phyloP scores from a whole-genome alignment of 768 basidiomycete genomes.

The Inosperma sp. region DNA sequence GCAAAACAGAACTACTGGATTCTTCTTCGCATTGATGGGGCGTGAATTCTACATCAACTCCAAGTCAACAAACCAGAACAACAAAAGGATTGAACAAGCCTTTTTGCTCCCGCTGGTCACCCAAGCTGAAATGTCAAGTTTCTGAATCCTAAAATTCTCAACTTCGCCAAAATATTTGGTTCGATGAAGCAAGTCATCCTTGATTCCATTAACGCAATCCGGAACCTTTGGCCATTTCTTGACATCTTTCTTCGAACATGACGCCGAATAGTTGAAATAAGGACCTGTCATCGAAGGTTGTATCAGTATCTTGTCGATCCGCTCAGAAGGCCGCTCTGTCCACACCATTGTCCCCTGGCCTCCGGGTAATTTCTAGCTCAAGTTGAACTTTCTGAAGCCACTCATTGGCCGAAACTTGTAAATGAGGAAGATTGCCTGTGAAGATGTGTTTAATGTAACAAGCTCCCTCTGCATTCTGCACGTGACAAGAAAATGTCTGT shows the following conservation, averaged over 20 bases:
- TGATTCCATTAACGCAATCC: conserved; percentile 22
- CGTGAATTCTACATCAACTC: conserved; percentile 19
- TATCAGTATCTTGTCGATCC: not conserved
- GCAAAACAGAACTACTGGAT: conserved; percentile 30
- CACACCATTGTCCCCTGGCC: conserved; percentile 26
- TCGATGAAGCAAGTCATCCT: conserved; percentile 29
- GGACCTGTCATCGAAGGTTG: conserved; percentile 21
- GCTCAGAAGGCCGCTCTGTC: conserved; percentile 5
- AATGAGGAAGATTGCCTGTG: conserved; percentile 38
- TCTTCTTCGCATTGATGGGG: conserved; percentile 25
- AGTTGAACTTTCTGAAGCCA: conserved; percentile 40
- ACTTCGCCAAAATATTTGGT: conserved; percentile 31
- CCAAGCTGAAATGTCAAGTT: conserved; percentile 40
- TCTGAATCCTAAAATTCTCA: conserved; percentile 27
- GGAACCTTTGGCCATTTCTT: conserved; percentile 24
- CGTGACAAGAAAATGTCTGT: conserved; percentile 31
- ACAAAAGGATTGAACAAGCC: conserved; percentile 20
- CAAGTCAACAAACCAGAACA: not conserved
- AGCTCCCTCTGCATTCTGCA: conserved; percentile 8
- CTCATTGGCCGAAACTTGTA: conserved; percentile 37
- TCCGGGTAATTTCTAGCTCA: conserved; percentile 27
- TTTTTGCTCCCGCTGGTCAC: conserved; percentile 35
- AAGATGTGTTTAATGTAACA: conserved; percentile 41
- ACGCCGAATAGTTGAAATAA: conserved; percentile 27
- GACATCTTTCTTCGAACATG: conserved; percentile 3